phyloP scores from a whole-genome alignment of 805 yeast species.

The Saturnispora zaruensis region DNA sequence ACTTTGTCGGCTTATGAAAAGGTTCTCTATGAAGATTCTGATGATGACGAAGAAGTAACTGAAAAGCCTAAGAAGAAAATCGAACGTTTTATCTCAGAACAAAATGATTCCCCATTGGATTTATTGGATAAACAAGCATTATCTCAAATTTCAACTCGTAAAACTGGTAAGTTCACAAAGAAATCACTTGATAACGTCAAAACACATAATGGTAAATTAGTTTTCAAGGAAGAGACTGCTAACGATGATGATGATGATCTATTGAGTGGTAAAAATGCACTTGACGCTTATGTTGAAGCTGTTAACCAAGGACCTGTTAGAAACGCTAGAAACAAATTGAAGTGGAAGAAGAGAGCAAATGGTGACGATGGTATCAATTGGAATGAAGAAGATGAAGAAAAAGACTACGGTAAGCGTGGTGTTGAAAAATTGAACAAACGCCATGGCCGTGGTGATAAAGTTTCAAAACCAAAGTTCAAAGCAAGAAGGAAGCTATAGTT shows the following conservation, averaged over 20 bases:
- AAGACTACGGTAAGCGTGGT: constrained; percentile 7
- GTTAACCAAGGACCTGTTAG: constrained; percentile 88
- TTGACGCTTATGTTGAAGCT: constrained; percentile 91
- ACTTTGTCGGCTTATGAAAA: constrained; percentile 84
- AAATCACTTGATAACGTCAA: constrained; percentile 35
- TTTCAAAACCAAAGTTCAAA: constrained; percentile 42
- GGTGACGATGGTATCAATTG: constrained; percentile 49
- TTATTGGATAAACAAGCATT: constrained; percentile 77
- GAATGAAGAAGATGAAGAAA: constrained; percentile 24
- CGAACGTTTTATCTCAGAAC: constrained; percentile 67
- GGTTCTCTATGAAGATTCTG: constrained; percentile 73
- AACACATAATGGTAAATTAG: constrained; percentile 58
- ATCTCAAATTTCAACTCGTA: constrained; percentile 72
- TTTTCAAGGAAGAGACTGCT: constrained; percentile 46
- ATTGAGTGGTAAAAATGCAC: constrained; percentile 43
- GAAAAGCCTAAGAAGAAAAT: constrained; percentile 21
- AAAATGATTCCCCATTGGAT: constrained; percentile 72
- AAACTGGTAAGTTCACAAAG: constrained; percentile 47
- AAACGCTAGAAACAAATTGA: constrained; percentile 87
- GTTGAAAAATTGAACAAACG: constrained; percentile 10
- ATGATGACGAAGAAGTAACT: constrained; percentile 41
- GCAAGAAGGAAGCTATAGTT: constrained; percentile 51
- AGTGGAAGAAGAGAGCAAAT: constrained; percentile 47
- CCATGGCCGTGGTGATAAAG: constrained; percentile 19
- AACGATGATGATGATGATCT: constrained; percentile 40